Evolutionary conservation across 208 protist genomes (phyloP).

Genomic region (Leishmania arabica): DNA sequence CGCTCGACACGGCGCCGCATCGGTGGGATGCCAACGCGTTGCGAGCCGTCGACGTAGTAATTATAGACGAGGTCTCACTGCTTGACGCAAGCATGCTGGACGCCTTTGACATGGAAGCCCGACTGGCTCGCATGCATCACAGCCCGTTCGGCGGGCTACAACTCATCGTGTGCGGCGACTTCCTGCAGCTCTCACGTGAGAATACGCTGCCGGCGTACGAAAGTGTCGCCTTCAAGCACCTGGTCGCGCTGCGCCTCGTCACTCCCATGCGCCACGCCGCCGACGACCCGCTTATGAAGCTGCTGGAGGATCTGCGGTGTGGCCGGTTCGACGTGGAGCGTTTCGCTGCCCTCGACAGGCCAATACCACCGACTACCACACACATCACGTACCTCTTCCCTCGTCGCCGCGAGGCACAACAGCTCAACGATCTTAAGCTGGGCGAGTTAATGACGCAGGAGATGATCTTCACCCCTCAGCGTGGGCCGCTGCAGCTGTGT

Average conservation of each 20-base stretch:
- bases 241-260: conserved; percentile 64
- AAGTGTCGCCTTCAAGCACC: conserved; percentile 52
- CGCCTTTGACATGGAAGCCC: conserved; percentile 82
- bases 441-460: conserved; percentile 59
- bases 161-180: conserved; percentile 92
- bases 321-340: conserved; percentile 51
- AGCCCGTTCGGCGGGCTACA: conserved; percentile 91
- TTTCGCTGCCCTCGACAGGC: conserved; percentile 57
- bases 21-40: conserved; percentile 83
- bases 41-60: conserved; percentile 86
- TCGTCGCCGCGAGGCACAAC: conserved; percentile 66
- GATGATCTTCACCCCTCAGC: conserved; percentile 72
- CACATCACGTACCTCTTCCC: conserved; percentile 88
- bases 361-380: conserved; percentile 44
- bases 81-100: conserved; percentile 82
- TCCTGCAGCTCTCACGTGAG: conserved; percentile 85
- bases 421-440: conserved; percentile 78
- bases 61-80: conserved; percentile 94
- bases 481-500: conserved; percentile 73
- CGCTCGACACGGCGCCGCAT: conserved; percentile 32
- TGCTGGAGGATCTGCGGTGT: conserved; percentile 63
- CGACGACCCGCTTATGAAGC: conserved; percentile 54
- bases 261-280: conserved; percentile 81
- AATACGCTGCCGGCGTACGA: conserved; percentile 57
- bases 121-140: conserved; percentile 63